Evolutionary conservation across 306 rosid species (phyloP).

Genomic region (Lathyrus oleraceus): DNA sequence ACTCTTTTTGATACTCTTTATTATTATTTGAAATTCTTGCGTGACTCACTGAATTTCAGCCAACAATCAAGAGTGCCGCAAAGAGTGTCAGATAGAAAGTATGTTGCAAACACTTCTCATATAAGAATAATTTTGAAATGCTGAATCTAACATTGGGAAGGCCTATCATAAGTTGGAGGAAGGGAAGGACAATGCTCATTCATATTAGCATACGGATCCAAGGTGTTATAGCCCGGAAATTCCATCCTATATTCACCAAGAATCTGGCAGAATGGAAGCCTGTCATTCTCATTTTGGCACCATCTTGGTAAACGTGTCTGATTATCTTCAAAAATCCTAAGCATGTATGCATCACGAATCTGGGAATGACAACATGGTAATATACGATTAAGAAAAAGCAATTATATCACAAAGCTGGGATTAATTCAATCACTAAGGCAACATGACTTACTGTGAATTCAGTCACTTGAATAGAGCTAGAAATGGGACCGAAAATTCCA

Average conservation of each 20-base stretch:
- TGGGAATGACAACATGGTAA: conserved; percentile 28
- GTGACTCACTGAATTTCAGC: neutral
- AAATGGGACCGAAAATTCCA: conserved; percentile 71
- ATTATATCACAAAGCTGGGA: neutral
- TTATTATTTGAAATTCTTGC: neutral
- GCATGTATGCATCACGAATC: conserved; percentile 96
- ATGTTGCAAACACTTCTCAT: conserved; percentile 3
- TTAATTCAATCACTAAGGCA: conserved; percentile 6
- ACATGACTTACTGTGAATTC: conserved; percentile 79
- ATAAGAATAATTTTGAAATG: neutral
- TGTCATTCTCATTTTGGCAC: conserved; percentile 68
- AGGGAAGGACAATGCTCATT: conserved; percentile 91
- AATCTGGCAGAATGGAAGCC: conserved; percentile 90
- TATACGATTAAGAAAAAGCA: conserved; percentile 20
- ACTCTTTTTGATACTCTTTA: neutral
- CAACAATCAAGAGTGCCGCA: neutral
- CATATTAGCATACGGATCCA: conserved; percentile 85
- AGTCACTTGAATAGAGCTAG: conserved; percentile 86
- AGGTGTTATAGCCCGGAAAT: conserved; percentile 80
- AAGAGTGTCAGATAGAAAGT: neutral
- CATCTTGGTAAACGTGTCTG: conserved; percentile 81
- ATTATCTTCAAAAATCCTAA: conserved; percentile 78
- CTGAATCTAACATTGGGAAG: conserved; percentile 50
- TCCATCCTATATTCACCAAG: conserved; percentile 94
- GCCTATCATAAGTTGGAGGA: conserved; percentile 80